Percentiles rank a stretch among this genome's conserved stretches.
phyloP scores from a whole-genome alignment of 208 protist species.

The Trypanosoma mega region DNA sequence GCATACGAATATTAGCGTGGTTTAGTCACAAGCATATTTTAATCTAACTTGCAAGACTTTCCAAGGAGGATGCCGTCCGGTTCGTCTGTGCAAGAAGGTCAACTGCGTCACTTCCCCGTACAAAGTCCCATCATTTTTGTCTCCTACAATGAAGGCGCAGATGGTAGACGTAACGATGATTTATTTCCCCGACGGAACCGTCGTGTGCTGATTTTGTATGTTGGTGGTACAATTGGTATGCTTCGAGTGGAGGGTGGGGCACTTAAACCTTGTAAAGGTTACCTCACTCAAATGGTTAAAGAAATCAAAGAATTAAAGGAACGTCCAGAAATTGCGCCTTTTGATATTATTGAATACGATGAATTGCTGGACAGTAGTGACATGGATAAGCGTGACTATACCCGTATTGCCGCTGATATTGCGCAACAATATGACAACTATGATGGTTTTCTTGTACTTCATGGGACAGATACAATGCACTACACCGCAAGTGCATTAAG shows the following conservation, averaged over 20 bases:
- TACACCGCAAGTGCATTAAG: conserved; percentile 95
- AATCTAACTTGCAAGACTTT: no score
- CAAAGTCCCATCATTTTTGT: conserved; percentile 13
- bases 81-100: neutral
- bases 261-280: conserved; percentile 63
- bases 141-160: conserved; percentile 2
- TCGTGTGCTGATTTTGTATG: conserved; percentile 80
- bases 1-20: no score
- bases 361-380: conserved; percentile 85
- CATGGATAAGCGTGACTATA: conserved; percentile 75
- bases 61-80: neutral
- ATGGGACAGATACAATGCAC: conserved; percentile 98
- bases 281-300: conserved; percentile 64
- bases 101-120: neutral
- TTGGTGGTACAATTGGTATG: conserved; percentile 91
- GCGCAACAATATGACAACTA: conserved; percentile 84
- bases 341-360: conserved; percentile 81
- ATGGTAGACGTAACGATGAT: neutral
- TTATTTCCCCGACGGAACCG: conserved; percentile 1
- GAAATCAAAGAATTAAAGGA: conserved; percentile 56
- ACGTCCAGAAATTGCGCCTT: conserved; percentile 49
- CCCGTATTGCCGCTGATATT: conserved; percentile 75
- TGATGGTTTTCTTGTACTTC: conserved; percentile 96
- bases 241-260: conserved; percentile 61
- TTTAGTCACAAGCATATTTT: no score